Conservation (phyloP, 2,329 filamentous ascomycete genomes). For the Fusarium camptoceras region DNA sequence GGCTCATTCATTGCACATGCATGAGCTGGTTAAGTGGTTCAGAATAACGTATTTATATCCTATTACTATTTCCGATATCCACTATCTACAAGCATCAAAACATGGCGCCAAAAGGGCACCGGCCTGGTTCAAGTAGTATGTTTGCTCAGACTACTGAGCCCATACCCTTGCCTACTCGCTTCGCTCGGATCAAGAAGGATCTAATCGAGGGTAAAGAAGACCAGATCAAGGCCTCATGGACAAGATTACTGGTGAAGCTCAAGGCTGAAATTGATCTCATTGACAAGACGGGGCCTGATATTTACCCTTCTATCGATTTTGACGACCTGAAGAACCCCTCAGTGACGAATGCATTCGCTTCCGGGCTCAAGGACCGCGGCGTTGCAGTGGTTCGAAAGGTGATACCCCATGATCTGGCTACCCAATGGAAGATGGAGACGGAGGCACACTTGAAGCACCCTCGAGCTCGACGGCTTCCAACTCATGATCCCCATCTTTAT, state of each 20-base stretch:
- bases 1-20: background rate
- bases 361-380: constrained; percentile 47
- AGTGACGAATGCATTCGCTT: constrained; percentile 44
- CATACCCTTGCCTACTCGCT: constrained; percentile 54
- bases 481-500: constrained; percentile 50
- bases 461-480: constrained; percentile 48
- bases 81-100: constrained; percentile 1
- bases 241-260: constrained; percentile 53
- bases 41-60: constrained; percentile 3
- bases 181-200: constrained; percentile 55
- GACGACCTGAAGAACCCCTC: constrained; percentile 50
- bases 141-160: constrained; percentile 46
- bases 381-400: constrained; percentile 51
- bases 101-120: constrained; percentile 36
- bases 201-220: constrained; percentile 55
- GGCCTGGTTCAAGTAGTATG: constrained; percentile 44
- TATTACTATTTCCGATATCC: constrained; percentile 3
- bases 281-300: constrained; percentile 43
- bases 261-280: constrained; percentile 54
- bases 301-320: constrained; percentile 59
- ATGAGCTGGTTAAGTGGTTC: background rate
- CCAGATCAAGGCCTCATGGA: constrained; percentile 54
- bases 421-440: constrained; percentile 63
- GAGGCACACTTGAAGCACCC: constrained; percentile 66
- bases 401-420: constrained; percentile 44